phyloP scores from a whole-genome alignment of 768 basidiomycete genomes.

The Russula griseocarnosa region DNA sequence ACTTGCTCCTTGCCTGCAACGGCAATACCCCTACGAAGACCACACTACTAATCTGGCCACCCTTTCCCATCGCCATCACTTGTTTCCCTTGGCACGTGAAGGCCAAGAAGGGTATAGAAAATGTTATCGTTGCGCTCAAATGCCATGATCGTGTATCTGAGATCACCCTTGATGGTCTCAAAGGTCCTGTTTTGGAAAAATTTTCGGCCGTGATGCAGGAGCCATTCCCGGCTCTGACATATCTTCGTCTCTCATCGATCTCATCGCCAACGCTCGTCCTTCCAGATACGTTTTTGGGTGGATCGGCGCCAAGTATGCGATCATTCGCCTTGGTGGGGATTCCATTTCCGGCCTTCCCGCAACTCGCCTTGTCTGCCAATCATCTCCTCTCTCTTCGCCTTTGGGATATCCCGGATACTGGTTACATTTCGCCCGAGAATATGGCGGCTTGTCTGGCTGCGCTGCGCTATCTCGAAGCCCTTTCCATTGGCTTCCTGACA shows the following conservation, averaged over 20 bases:
- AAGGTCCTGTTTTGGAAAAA: background rate
- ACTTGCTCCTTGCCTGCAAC: background rate
- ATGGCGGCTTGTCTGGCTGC: background rate
- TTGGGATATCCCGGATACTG: background rate
- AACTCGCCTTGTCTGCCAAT: background rate
- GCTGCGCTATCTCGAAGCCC: background rate
- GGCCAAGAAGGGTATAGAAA: background rate
- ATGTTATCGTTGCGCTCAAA: background rate
- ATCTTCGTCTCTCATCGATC: background rate
- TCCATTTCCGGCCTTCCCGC: background rate
- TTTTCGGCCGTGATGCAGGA: background rate
- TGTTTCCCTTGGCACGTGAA: background rate
- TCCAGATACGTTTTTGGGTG: background rate
- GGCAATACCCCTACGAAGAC: background rate
- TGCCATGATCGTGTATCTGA: background rate
- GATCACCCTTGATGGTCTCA: background rate
- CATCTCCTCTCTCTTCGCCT: background rate
- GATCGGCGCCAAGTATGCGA: background rate
- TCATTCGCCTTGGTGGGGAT: background rate
- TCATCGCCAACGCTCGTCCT: background rate
- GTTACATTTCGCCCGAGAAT: background rate
- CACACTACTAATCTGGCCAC: background rate
- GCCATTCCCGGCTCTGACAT: background rate
- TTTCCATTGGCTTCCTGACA: background rate
- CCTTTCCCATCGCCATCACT: background rate